These are phyloP conservation scores for Porogramme epimiltina DNA, from an alignment of 1,284 basidiomycete genomes.

Conservation along the genomic window DNA sequence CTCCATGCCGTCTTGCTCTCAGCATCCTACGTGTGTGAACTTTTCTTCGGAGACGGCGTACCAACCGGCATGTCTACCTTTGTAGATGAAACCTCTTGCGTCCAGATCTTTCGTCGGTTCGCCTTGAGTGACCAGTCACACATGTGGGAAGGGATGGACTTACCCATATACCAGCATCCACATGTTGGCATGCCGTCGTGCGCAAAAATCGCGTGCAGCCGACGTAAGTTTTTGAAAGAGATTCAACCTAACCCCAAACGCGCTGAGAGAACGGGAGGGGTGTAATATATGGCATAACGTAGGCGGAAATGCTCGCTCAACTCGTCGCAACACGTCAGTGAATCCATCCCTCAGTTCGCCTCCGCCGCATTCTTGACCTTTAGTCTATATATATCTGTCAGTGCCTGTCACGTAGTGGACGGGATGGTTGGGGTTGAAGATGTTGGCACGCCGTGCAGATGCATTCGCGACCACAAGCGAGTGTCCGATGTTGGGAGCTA, in stretches of 20 bases:
- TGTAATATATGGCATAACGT: slow-evolving; percentile 34
- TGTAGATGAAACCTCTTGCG: slow-evolving; percentile 76
- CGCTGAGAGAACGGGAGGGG: slow-evolving; percentile 1
- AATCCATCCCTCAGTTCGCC: slow-evolving; percentile 50
- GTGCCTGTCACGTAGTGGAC: slow-evolving; percentile 92
- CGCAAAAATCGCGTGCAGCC: slow-evolving; percentile 79
- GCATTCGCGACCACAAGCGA: no score
- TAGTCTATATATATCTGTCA: slow-evolving; percentile 91
- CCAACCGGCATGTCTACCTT: slow-evolving; percentile 87
- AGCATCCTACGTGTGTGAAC: slow-evolving; percentile 69
- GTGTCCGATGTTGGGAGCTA: no score
- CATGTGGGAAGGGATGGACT: slow-evolving; percentile 26
- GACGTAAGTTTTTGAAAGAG: slow-evolving; percentile 68
- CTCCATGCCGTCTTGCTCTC: slow-evolving; percentile 29
- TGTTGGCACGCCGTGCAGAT: no score
- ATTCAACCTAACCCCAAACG: slow-evolving; percentile 43
- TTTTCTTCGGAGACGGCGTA: slow-evolving; percentile 93
- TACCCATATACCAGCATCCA: slow-evolving; percentile 84
- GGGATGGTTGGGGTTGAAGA: no score
- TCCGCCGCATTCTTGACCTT: slow-evolving; percentile 89
- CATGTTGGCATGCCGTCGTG: slow-evolving; percentile 74
- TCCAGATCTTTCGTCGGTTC: slow-evolving; percentile 54
- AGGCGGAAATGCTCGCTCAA: slow-evolving; percentile 77
- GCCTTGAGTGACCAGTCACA: no score
- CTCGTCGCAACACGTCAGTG: slow-evolving; percentile 70